phyloP scores from a whole-genome alignment of 495 filamentous ascomycete species.

The Jackrogersella minutella region DNA sequence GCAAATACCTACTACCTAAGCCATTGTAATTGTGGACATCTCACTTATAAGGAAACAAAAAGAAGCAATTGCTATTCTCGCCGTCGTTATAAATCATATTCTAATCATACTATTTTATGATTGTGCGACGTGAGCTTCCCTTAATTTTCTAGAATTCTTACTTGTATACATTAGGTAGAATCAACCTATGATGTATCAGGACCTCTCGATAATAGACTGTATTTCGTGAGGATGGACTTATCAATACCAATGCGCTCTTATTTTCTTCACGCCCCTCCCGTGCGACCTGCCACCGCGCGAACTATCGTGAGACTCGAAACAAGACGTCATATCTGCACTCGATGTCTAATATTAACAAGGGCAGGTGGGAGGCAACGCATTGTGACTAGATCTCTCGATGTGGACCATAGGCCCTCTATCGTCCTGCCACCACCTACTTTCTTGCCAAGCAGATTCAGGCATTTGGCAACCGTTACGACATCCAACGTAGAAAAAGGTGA shows the following conservation, averaged over 20 bases:
- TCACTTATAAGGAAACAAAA: neutral
- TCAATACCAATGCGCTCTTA: conserved; percentile 28
- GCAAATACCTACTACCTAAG: neutral
- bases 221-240: conserved; percentile 14
- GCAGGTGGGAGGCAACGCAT: conserved; percentile 26
- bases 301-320: conserved; percentile 27
- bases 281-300: conserved; percentile 24
- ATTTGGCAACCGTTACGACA: conserved; percentile 45
- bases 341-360: conserved; percentile 24
- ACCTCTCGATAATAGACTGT: neutral
- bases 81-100: neutral
- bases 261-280: conserved; percentile 24
- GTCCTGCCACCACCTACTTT: conserved; percentile 22
- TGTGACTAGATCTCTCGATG: neutral
- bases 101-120: neutral
- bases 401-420: conserved; percentile 14
- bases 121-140: neutral
- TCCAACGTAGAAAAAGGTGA: conserved; percentile 45
- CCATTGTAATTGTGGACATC: conserved; percentile 5
- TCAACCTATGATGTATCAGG: conserved; percentile 30
- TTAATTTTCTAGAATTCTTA: neutral
- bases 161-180: conserved; percentile 5
- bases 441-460: conserved; percentile 37
- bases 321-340: conserved; percentile 31
- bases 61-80: conserved; percentile 1